Conservation (phyloP, 768 basidiomycete genomes). For the Inosperma sp. region DNA sequence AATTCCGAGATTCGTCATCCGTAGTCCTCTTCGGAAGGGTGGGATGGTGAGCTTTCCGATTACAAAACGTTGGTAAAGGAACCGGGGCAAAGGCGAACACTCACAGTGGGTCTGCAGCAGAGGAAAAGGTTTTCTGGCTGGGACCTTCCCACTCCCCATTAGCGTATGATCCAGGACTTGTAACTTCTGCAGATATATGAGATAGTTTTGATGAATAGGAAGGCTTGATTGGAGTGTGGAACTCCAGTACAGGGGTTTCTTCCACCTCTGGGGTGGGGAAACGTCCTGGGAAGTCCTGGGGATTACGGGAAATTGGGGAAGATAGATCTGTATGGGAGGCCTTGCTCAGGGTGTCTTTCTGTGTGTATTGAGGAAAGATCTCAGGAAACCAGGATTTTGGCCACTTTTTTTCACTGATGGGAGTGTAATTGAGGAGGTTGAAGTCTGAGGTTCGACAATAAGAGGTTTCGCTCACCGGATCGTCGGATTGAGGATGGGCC, state of each 20-base stretch:
- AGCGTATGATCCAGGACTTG: too few species aligned
- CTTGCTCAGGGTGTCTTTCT: background rate
- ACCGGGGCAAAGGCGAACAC: too few species aligned
- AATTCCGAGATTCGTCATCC: background rate
- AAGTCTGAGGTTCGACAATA: background rate
- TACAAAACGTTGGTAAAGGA: too few species aligned
- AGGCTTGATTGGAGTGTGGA: too few species aligned
- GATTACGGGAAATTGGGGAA: background rate
- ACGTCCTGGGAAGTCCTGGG: background rate
- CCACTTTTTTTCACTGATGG: background rate
- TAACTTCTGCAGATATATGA: too few species aligned
- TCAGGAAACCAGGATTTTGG: background rate
- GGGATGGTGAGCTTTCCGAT: background rate
- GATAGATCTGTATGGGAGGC: background rate
- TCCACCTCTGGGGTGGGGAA: too few species aligned
- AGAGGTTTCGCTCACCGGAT: background rate
- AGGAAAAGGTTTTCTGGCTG: too few species aligned
- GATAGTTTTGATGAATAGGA: too few species aligned
- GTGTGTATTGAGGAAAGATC: background rate
- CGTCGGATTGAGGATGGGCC: background rate
- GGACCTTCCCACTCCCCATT: too few species aligned
- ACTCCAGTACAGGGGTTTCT: too few species aligned
- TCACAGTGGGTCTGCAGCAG: too few species aligned
- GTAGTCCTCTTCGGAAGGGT: background rate
- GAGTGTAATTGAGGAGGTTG: background rate